Percentiles rank a stretch among this genome's conserved stretches.
Evolutionary conservation across 1,139 yeast genomes (phyloP).

Genomic region (Kurtzmaniella quercitrusa): DNA sequence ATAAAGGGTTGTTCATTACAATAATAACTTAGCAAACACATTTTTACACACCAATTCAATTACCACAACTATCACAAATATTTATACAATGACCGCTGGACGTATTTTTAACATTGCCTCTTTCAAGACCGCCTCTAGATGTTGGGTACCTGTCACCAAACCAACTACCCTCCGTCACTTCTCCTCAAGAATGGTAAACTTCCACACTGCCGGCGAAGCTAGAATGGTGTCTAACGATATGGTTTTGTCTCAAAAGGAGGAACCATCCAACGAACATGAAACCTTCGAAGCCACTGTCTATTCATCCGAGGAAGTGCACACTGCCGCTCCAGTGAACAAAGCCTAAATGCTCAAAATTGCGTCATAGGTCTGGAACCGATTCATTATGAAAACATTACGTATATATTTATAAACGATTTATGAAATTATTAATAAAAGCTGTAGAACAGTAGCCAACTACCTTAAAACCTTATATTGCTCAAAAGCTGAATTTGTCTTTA

Average conservation of each 20-base stretch:
- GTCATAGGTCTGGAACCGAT: conserved; percentile 5
- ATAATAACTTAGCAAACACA: background rate
- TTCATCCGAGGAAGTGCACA: conserved; percentile 39
- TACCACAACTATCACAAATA: background rate
- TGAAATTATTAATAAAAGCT: background rate
- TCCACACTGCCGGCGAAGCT: conserved; percentile 30
- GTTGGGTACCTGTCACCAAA: conserved; percentile 34
- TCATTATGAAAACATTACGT: background rate
- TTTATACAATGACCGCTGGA: conserved; percentile 23
- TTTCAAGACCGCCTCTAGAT: conserved; percentile 42
- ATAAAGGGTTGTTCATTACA: background rate
- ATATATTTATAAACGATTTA: conserved; percentile 1
- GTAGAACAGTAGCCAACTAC: too few relatives aligned
- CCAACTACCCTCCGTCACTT: conserved; percentile 20
- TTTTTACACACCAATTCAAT: background rate
- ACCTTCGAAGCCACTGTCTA: conserved; percentile 38
- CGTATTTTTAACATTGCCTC: conserved; percentile 34
- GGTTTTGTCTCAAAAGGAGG: conserved; percentile 20
- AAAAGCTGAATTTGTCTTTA: too few relatives aligned
- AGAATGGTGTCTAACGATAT: conserved; percentile 36
- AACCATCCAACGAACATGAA: conserved; percentile 17
- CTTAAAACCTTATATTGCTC: too few relatives aligned
- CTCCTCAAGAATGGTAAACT: conserved; percentile 36
- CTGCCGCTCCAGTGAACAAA: conserved; percentile 46
- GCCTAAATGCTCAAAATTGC: conserved; percentile 12